Evolutionary conservation across 1,139 yeast species (phyloP).

Genomic region (Eremothecium gossypii): DNA sequence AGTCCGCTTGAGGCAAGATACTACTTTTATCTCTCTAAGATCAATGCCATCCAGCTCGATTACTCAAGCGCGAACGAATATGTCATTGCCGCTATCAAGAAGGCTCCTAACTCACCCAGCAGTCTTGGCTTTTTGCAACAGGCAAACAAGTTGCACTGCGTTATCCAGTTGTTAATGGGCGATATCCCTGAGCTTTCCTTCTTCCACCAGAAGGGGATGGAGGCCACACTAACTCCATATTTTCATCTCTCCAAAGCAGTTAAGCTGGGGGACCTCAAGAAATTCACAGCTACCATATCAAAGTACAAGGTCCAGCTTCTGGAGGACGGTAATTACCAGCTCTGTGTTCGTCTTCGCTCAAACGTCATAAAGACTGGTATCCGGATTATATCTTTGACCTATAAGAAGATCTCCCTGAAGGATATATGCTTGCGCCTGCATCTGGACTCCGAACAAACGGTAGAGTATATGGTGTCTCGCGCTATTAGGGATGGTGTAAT

Average conservation of each 20-base stretch:
- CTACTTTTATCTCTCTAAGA: conserved; percentile 79
- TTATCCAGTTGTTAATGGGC: conserved; percentile 90
- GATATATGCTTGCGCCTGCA: conserved; percentile 87
- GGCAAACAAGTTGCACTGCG: conserved; percentile 79
- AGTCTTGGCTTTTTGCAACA: conserved; percentile 85
- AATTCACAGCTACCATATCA: conserved; percentile 66
- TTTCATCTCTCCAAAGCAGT: conserved; percentile 87
- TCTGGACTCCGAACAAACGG: conserved; percentile 88
- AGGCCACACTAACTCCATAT: conserved; percentile 64
- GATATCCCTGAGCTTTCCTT: conserved; percentile 89
- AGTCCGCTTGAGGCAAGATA: conserved; percentile 89
- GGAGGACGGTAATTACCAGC: conserved; percentile 72
- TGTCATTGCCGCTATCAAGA: conserved; percentile 86
- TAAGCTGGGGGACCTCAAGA: conserved; percentile 77
- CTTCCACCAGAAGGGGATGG: conserved; percentile 57
- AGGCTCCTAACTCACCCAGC: conserved; percentile 87
- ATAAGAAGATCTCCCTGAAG: conserved; percentile 81
- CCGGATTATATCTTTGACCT: conserved; percentile 83
- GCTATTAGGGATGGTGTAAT: conserved; percentile 97
- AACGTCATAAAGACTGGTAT: conserved; percentile 98
- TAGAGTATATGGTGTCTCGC: conserved; percentile 93
- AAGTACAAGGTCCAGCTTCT: conserved; percentile 55
- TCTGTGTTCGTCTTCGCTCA: conserved; percentile 85
- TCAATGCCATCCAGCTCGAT: conserved; percentile 86
- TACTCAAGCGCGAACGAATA: conserved; percentile 86